phyloP scores from a whole-genome alignment of 2,329 filamentous ascomycete species.

The Chrysoporthe austroafricana region DNA sequence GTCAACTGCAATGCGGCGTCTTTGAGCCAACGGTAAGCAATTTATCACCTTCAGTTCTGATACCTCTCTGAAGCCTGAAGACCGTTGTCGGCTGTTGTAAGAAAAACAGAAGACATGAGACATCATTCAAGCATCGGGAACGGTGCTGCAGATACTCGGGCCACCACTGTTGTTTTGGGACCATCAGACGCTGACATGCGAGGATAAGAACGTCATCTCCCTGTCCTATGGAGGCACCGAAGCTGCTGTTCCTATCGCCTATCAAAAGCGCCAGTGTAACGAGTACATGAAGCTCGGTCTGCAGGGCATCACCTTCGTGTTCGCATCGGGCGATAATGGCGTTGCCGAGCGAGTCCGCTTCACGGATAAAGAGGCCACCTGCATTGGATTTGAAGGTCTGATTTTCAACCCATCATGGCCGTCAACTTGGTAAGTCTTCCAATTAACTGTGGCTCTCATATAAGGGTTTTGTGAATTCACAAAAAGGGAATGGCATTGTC shows the following conservation, averaged over 20 bases:
- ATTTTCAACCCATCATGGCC: conserved; percentile 55
- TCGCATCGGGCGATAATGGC: conserved; percentile 54
- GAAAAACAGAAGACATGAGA: not conserved
- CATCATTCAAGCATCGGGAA: not conserved
- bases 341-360: conserved; percentile 33
- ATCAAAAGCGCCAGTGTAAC: conserved; percentile 55
- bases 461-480: too few relatives aligned
- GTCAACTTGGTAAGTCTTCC: conserved; percentile 42
- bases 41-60: not conserved
- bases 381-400: conserved; percentile 40
- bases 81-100: not conserved
- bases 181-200: not conserved
- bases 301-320: conserved; percentile 51
- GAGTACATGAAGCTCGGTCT: conserved; percentile 58
- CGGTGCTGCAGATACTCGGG: not conserved
- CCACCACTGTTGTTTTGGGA: not conserved
- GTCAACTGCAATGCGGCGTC: conserved; percentile 41
- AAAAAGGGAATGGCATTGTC: too few relatives aligned
- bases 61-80: not conserved
- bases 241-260: conserved; percentile 54
- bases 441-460: not conserved
- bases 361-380: conserved; percentile 5
- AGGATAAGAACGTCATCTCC: conserved; percentile 52
- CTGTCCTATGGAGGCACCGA: conserved; percentile 62
- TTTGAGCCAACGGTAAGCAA: conserved; percentile 47